phyloP scores from a whole-genome alignment of 345 rosid genomes.

The Acer negundo region DNA sequence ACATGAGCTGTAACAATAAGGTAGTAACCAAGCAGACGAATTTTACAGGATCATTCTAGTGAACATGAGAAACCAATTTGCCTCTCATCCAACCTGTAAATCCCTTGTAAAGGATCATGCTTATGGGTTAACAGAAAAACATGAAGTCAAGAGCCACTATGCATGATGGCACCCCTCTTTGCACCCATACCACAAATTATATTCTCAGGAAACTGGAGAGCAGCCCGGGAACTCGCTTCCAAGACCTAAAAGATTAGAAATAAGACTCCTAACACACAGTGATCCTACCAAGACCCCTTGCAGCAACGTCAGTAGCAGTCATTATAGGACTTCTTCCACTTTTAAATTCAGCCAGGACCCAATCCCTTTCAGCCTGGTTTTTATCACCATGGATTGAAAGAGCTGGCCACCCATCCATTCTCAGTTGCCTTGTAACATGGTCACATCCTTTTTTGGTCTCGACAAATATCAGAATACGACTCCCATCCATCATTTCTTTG shows the following conservation, averaged over 20 bases:
- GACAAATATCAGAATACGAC: slow-evolving; percentile 79
- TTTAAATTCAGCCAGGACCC: slow-evolving; percentile 94
- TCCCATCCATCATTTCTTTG: slow-evolving; percentile 82
- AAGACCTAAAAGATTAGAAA: slow-evolving; percentile 42
- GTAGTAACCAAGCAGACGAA: slow-evolving; percentile 19
- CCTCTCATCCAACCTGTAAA: slow-evolving; percentile 38
- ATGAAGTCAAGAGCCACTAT: slow-evolving; percentile 10
- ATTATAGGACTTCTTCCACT: slow-evolving; percentile 90
- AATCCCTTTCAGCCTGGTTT: slow-evolving; percentile 90
- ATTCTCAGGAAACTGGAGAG: slow-evolving; percentile 73
- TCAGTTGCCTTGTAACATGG: slow-evolving; percentile 89
- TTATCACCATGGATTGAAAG: slow-evolving; percentile 98
- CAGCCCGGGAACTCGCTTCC: slow-evolving; percentile 88
- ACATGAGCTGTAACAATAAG: slow-evolving; percentile 39
- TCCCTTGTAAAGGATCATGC: slow-evolving; percentile 25
- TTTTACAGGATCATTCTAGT: slow-evolving; percentile 25
- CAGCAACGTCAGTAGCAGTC: slow-evolving; percentile 99
- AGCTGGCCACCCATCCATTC: slow-evolving; percentile 99
- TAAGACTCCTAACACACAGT: slow-evolving; percentile 63
- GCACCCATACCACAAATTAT: slow-evolving; percentile 65
- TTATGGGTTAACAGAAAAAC: slow-evolving; percentile 17
- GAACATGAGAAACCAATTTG: slow-evolving; percentile 30
- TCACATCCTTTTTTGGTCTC: slow-evolving; percentile 98
- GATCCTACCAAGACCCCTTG: slow-evolving; percentile 99
- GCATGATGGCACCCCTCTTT: slow-evolving; percentile 29